Evolutionary conservation across 768 basidiomycete species (phyloP).

Genomic region (Candolleomyces aberdarensis): DNA sequence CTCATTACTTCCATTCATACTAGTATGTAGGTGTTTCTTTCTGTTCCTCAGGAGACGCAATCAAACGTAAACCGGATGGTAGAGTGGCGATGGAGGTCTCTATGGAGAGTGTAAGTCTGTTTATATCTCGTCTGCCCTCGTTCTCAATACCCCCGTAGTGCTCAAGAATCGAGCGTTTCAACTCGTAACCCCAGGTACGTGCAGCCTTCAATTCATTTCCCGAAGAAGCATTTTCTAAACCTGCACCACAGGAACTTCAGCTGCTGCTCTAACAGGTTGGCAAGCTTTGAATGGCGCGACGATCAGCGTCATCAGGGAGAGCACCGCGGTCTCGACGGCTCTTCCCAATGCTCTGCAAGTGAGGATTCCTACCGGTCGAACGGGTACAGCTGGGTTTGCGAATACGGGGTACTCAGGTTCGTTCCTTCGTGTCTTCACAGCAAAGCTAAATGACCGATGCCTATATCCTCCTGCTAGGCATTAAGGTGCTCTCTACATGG

Average conservation of each 20-base stretch:
- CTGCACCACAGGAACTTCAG: conserved; percentile 31
- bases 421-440: conserved; percentile 5
- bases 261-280: conserved; percentile 52
- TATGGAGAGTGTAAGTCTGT: conserved; percentile 52
- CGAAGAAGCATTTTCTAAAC: too few relatives aligned
- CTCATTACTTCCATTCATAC: conserved; percentile 1
- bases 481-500: conserved; percentile 49
- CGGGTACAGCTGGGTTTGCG: conserved; percentile 47
- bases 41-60: not conserved
- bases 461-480: conserved; percentile 31
- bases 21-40: conserved; percentile 32
- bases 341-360: conserved; percentile 63
- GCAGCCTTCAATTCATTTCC: not conserved
- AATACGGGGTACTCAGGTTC: conserved; percentile 59
- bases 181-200: conserved; percentile 46
- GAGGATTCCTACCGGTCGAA: conserved; percentile 35
- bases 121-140: not conserved
- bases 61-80: not conserved
- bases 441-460: not conserved
- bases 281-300: conserved; percentile 40
- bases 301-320: conserved; percentile 50
- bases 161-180: conserved; percentile 71
- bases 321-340: conserved; percentile 50
- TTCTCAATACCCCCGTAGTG: conserved; percentile 30
- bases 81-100: conserved; percentile 71